These are phyloP conservation scores for Alternaria angustiovoidea DNA, from an alignment of 2,329 filamentous ascomycete genomes.

Conservation along the genomic window DNA sequence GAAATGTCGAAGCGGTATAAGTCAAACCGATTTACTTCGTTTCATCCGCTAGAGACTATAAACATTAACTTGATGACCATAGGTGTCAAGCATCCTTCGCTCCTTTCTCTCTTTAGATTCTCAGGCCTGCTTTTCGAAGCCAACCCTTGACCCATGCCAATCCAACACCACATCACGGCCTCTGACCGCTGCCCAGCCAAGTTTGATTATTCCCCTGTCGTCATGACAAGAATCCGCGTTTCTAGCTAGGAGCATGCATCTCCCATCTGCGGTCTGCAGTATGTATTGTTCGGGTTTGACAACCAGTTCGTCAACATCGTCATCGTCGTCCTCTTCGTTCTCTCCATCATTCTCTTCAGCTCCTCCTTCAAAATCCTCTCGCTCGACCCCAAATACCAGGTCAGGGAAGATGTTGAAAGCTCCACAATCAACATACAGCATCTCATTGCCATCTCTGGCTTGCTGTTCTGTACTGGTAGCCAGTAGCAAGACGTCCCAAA, in stretches of 20 bases:
- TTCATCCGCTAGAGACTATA: not conserved
- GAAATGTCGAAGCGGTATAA: not conserved
- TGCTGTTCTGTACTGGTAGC: conserved; percentile 15
- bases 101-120: not conserved
- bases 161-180: conserved; percentile 27
- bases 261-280: conserved; percentile 14
- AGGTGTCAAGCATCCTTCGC: not conserved
- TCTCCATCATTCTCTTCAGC: not conserved
- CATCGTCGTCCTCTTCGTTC: conserved; percentile 12
- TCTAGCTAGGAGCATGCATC: conserved; percentile 23
- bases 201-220: not conserved
- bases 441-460: not conserved
- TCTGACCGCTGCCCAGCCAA: conserved; percentile 32
- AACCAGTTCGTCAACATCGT: conserved; percentile 14
- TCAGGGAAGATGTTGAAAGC: conserved; percentile 20
- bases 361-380: not conserved
- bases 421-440: conserved; percentile 23
- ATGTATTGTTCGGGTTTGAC: conserved; percentile 29
- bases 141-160: conserved; percentile 17
- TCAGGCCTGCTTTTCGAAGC: conserved; percentile 7
- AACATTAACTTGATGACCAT: not conserved
- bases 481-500: conserved; percentile 27
- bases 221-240: conserved; percentile 7
- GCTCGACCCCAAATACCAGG: conserved; percentile 23
- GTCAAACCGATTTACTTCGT: not conserved